Conservation (phyloP, 1,284 basidiomycete genomes). For the Tilletiaria anomala region DNA sequence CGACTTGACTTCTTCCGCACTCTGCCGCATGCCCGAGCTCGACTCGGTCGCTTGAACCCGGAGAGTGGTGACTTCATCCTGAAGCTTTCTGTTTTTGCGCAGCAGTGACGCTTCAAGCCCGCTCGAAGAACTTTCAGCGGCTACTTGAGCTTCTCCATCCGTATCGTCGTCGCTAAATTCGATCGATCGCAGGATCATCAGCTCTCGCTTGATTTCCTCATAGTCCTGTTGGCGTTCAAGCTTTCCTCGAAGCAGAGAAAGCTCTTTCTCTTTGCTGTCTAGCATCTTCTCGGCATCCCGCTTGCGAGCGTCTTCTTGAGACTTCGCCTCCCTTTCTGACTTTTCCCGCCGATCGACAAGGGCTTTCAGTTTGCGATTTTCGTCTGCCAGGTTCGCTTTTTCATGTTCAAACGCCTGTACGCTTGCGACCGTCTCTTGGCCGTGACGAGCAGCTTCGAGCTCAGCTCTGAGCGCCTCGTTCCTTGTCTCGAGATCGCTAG, state of each 20-base stretch:
- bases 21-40: slow-evolving; percentile 2
- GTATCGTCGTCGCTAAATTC: slow-evolving; percentile 38
- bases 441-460: slow-evolving; percentile 71
- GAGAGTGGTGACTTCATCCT: slow-evolving; percentile 82
- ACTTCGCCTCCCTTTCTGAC: slow-evolving; percentile 54
- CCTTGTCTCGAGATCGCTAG: slow-evolving; percentile 76
- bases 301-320: slow-evolving; percentile 56
- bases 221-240: slow-evolving; percentile 47
- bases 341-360: not conserved
- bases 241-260: slow-evolving; percentile 52
- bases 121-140: too few species aligned
- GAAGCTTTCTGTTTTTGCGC: slow-evolving; percentile 81
- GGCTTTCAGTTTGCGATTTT: slow-evolving; percentile 6
- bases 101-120: slow-evolving; percentile 79
- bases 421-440: slow-evolving; percentile 28
- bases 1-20: slow-evolving; percentile 50
- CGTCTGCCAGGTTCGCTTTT: too few species aligned
- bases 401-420: too few species aligned
- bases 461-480: slow-evolving; percentile 86
- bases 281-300: slow-evolving; percentile 49
- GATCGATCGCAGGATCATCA: slow-evolving; percentile 22
- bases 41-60: slow-evolving; percentile 48
- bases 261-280: slow-evolving; percentile 49
- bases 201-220: slow-evolving; percentile 54
- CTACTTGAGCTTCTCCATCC: slow-evolving; percentile 45